These are phyloP conservation scores for Cladosporium sp. DNA, from an alignment of 2,329 filamentous ascomycete species.

Conservation along the genomic window DNA sequence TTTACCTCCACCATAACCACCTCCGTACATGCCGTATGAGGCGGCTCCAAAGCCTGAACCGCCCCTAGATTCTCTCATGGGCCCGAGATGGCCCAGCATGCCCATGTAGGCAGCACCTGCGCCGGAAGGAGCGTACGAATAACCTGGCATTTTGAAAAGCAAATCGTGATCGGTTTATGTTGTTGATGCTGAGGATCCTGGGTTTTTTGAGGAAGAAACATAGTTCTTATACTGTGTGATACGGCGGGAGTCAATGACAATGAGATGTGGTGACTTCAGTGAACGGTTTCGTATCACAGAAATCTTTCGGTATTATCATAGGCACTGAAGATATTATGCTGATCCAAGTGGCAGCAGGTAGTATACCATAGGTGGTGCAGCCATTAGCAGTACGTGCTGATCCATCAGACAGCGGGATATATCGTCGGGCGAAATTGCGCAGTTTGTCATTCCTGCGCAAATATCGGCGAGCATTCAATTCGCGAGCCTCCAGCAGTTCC, in stretches of 20 bases:
- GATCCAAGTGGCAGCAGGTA: background rate
- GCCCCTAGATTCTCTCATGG: background rate
- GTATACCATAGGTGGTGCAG: background rate
- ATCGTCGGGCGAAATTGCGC: background rate
- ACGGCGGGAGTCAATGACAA: background rate
- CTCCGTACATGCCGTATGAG: conserved; percentile 3
- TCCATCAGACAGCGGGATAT: background rate
- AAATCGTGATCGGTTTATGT: background rate
- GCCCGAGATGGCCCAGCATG: conserved; percentile 1
- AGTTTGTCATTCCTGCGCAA: background rate
- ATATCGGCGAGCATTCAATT: no score
- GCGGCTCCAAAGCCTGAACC: background rate
- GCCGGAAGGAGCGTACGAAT: background rate
- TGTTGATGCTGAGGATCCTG: background rate
- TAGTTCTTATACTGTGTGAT: background rate
- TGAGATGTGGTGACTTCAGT: background rate
- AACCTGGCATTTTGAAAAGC: background rate
- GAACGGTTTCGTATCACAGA: background rate
- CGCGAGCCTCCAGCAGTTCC: no score
- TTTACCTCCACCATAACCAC: background rate
- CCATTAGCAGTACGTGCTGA: background rate
- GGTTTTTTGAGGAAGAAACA: background rate
- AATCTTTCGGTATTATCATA: background rate
- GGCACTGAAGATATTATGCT: background rate
- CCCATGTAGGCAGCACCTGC: background rate